Base-by-base conservation (phyloP, 2,329 filamentous ascomycete species). In the Fusarium decemcellulare region DNA sequence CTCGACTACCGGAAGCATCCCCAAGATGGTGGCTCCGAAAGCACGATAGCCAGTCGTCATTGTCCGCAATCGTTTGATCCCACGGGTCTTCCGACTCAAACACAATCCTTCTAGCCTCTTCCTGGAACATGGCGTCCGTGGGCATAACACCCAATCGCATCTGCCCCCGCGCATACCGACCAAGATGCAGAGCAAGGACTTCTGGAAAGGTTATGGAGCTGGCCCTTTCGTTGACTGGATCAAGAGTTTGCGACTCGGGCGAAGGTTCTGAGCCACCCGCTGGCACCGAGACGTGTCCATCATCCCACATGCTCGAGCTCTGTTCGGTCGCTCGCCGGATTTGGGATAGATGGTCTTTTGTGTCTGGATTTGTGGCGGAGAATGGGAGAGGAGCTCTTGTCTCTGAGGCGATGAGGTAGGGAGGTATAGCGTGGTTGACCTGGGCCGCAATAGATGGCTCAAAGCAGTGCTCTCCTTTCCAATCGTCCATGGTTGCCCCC, bases 11-110 rank as follows among this genome's bases (percentile, higher is more conserved):
- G 1, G 14, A 12, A n/a, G 37, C 14, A 10, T 40, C 40, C 4
- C 59, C 12, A 1, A 70, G 37, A 32, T 69, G 51, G 14, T 37
- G 44, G 14, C 27, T 58, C 8, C 74, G 68, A 18, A 78, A 78
- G 14, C 60, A 65, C 0, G 67, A 60, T 9, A 78, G 34, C 75
- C 76, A 77, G 12, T 76, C 70, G 1, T 50, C 51, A 18, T 77
- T 76, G 9, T 77, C 74, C 4, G 75, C 74, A 42, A 78, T 64
- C 0, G 74, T 77, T 16, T 75, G 72, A 23, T 77, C 73, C 68
- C 67, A 76, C 0, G 70, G 62, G 8, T 77, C 75, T 1, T 63
- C 61, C 1, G 59, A 67, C 11, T 72, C 67, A 32, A 74, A 77
- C 15, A 74, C 67, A 6, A 78, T 55, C 10, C 67, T 65, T 14